phyloP scores from a whole-genome alignment of 495 filamentous ascomycete genomes.

The Bathelium albidoporum region DNA sequence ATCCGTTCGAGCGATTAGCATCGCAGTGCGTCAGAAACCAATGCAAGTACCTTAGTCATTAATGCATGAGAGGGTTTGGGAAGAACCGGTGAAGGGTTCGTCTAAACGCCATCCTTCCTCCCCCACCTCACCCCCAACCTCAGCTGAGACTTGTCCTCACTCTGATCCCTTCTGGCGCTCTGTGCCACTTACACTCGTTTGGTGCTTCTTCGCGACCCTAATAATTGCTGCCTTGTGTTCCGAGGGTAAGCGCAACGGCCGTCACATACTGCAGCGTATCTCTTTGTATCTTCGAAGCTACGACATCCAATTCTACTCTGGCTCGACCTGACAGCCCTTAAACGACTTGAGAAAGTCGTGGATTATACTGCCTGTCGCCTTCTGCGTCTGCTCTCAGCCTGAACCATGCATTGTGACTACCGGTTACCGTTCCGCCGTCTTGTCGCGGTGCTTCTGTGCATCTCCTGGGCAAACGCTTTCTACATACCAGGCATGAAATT shows the following conservation, averaged over 20 bases:
- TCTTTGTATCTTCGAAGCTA: background rate
- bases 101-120: background rate
- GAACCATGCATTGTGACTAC: conserved; percentile 3
- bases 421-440: conserved; percentile 5
- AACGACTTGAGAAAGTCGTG: background rate
- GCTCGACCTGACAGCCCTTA: background rate
- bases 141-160: background rate
- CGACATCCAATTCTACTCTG: background rate
- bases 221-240: background rate
- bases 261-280: background rate
- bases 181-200: conserved; percentile 9
- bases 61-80: too few species aligned
- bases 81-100: background rate
- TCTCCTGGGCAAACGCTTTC: conserved; percentile 48
- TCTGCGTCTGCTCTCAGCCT: background rate
- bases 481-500: conserved; percentile 62
- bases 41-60: too few species aligned
- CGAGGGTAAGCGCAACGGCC: background rate
- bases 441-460: conserved; percentile 30
- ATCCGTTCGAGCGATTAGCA: too few species aligned
- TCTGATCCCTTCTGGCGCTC: background rate
- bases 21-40: too few species aligned
- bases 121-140: background rate
- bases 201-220: background rate
- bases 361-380: background rate